Evolutionary conservation across 176 grass and related monocot genomes (phyloP), one percentile per base, ranked within the genome.

Genomic region (Lolium rigidum): DNA sequence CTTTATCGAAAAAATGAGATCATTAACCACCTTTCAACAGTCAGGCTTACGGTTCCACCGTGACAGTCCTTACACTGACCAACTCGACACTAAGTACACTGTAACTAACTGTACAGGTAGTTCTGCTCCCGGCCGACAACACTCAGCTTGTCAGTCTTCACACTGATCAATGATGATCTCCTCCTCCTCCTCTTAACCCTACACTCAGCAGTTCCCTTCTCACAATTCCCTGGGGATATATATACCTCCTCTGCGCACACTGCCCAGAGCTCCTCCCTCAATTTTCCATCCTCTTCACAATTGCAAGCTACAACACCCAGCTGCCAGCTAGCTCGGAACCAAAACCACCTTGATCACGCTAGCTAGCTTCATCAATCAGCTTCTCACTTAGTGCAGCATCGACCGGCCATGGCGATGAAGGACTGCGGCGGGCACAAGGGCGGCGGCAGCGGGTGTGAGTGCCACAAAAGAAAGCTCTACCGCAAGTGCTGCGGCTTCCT

Each of bases 381-480:
- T 56, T 1, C 6, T 56, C 6, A 56, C 1, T 18, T 20, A 20
- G 54, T 2, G 54, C 17, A 56, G 50, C 50, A 58, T 2, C 18
- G 17, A 21, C 7, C 56, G 7, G 8, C 16, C 41, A 72, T 72
- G 92, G 39, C 77, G 74, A 67, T 87, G 11, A 89, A 95, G 84
- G 77, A 87, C 63, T 94, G 92, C 70, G 84, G 87, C 43, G 71
- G 79, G 17, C 90, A 92, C 87, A 80, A 90, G 76, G 87, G 54
- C 37, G 77, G 51, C 15, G 73, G 49, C 8, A 7, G 9, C 57
- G 22, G 22, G 9, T 63, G 74, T 26, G 26, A 77, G 26, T 77
- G 74, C 74, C 49, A 77, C 25, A 3, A 15, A 13, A 0, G 28
- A 26, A 77, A 55, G 74, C 74, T 56, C 25, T 55, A 77, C 74